Evolutionary conservation across 805 yeast genomes (phyloP).

Genomic region (Yarrowia sp.): DNA sequence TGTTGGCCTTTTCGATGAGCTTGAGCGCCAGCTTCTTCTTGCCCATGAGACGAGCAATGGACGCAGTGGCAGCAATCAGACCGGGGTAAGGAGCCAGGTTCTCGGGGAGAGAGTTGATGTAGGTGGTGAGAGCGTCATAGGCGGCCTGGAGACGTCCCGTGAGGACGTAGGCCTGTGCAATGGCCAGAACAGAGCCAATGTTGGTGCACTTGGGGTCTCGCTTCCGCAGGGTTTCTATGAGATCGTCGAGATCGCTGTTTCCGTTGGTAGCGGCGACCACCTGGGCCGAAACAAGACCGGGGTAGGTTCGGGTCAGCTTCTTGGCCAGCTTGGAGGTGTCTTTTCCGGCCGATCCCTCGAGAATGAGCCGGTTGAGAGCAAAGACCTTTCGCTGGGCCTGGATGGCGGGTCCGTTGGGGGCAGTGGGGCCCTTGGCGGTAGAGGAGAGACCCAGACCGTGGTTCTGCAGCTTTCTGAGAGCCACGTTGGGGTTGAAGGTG

Average conservation of each 20-base stretch:
- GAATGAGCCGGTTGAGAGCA: conserved; percentile 53
- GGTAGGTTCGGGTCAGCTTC: conserved; percentile 41
- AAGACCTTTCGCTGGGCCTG: conserved; percentile 46
- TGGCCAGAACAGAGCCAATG: conserved; percentile 45
- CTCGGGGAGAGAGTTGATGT: conserved; percentile 41
- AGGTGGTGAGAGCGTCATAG: conserved; percentile 46
- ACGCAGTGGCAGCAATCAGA: conserved; percentile 58
- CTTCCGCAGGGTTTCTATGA: conserved; percentile 34
- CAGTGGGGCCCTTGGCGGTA: conserved; percentile 21
- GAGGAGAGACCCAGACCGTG: conserved; percentile 32
- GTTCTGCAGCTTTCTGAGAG: conserved; percentile 40
- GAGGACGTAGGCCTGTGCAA: conserved; percentile 46
- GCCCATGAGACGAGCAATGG: conserved; percentile 58
- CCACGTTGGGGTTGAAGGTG: conserved; percentile 43
- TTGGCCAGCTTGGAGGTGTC: conserved; percentile 42
- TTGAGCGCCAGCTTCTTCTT: conserved; percentile 50
- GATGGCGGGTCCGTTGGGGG: conserved; percentile 27
- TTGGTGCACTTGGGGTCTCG: conserved; percentile 45
- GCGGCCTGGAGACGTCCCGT: conserved; percentile 46
- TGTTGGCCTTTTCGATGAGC: conserved; percentile 50
- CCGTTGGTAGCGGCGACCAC: conserved; percentile 37
- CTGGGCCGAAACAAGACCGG: conserved; percentile 41
- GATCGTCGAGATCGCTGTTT: conserved; percentile 30
- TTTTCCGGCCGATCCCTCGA: conserved; percentile 52
- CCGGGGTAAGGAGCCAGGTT: conserved; percentile 53